These are phyloP conservation scores for Coelastrella sp. DNA, from an alignment of 139 green algal species.

Conservation along the genomic window DNA sequence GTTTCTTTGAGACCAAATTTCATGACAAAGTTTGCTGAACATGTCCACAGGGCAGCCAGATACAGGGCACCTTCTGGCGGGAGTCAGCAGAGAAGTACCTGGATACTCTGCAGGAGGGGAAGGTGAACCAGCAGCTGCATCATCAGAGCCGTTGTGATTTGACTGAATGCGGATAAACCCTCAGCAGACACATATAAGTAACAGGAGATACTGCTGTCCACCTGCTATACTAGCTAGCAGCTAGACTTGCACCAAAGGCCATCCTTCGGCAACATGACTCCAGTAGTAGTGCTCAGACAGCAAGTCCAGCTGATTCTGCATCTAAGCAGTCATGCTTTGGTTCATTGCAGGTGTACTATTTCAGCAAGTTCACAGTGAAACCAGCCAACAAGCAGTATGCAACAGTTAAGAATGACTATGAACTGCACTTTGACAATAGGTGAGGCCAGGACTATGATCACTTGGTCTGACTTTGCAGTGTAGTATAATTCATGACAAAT, in stretches of 20 bases:
- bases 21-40: neutral
- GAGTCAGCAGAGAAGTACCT: slow-evolving; percentile 67
- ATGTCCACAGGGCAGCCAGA: slow-evolving; percentile 72
- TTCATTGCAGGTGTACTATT: slow-evolving; percentile 66
- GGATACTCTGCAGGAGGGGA: slow-evolving; percentile 65
- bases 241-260: too few species aligned
- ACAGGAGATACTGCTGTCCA: too few species aligned
- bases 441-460: slow-evolving; percentile 41
- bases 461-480: too few species aligned
- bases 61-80: slow-evolving; percentile 87
- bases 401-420: slow-evolving; percentile 81
- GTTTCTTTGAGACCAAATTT: too few species aligned
- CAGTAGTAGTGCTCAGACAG: neutral
- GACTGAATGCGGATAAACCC: too few species aligned
- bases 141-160: neutral
- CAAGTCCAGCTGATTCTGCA: too few species aligned
- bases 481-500: too few species aligned
- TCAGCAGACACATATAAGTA: neutral
- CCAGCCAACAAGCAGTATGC: slow-evolving; percentile 83
- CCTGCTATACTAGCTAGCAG: too few species aligned
- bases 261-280: neutral
- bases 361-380: slow-evolving; percentile 69
- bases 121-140: slow-evolving; percentile 39
- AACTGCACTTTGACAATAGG: slow-evolving; percentile 76
- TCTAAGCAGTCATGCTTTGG: too few species aligned